These are phyloP conservation scores for Vachellia pachyceras DNA, from an alignment of 306 rosid genomes.

Conservation along the genomic window DNA sequence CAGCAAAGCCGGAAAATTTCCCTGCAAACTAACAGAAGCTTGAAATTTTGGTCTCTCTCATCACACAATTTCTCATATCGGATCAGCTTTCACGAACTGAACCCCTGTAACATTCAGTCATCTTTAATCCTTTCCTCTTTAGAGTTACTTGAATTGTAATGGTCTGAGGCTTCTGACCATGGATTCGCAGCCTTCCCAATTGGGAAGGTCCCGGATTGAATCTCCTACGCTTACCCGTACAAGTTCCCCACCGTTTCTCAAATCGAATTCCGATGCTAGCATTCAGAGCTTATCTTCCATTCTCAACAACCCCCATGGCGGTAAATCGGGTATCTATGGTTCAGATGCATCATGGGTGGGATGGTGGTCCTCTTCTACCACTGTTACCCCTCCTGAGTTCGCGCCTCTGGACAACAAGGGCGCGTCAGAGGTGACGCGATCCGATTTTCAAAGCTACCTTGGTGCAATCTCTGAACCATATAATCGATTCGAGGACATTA, in stretches of 20 bases:
- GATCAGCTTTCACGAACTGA: background rate
- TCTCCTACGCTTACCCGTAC: conserved; percentile 38
- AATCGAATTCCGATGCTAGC: conserved; percentile 62
- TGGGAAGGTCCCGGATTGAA: conserved; percentile 69
- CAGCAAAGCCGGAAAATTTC: background rate
- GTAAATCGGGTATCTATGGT: conserved; percentile 46
- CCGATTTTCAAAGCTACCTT: conserved; percentile 73
- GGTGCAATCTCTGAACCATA: conserved; percentile 68
- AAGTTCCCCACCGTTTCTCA: conserved; percentile 34
- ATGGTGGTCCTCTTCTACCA: conserved; percentile 85
- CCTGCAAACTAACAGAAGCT: background rate
- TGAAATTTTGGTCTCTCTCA: background rate
- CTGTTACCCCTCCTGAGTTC: conserved; percentile 75
- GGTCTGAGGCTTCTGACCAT: conserved; percentile 55
- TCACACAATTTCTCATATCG: background rate
- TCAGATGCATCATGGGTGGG: conserved; percentile 67
- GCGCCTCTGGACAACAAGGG: conserved; percentile 63
- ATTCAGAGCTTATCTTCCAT: conserved; percentile 90
- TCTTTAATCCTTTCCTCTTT: background rate
- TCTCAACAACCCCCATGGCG: conserved; percentile 89
- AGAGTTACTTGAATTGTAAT: conserved; percentile 32
- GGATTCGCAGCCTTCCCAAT: conserved; percentile 90
- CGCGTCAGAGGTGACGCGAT: conserved; percentile 74
- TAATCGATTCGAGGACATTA: conserved; percentile 79
- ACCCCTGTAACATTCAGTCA: background rate